phyloP scores from a whole-genome alignment of 208 protist species.

The Trypanosoma congolense region DNA sequence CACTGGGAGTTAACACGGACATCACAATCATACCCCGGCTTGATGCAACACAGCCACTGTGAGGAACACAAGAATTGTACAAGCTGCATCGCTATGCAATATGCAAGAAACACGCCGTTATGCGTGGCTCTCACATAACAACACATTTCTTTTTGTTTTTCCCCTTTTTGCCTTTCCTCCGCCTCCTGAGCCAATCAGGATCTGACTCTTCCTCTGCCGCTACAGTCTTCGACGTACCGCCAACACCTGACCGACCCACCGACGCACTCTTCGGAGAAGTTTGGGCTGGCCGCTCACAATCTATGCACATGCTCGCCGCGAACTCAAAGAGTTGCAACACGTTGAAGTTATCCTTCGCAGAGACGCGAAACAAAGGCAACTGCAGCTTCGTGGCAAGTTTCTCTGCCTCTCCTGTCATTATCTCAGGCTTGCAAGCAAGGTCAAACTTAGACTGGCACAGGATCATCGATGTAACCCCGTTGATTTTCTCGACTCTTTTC shows the following conservation, averaged over 20 bases:
- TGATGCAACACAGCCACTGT: too few relatives aligned
- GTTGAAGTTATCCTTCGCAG: conserved; percentile 92
- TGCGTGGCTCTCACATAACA: conserved; percentile 11
- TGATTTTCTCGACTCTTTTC: conserved; percentile 77
- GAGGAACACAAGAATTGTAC: too few relatives aligned
- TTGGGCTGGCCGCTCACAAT: conserved; percentile 3
- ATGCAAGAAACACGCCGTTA: too few relatives aligned
- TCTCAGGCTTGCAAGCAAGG: conserved; percentile 73
- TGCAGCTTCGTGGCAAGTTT: conserved; percentile 68
- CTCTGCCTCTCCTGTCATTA: conserved; percentile 86
- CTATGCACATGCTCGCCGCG: conserved; percentile 59
- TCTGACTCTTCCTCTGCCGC: neutral
- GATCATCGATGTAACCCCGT: conserved; percentile 82
- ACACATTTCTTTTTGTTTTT: conserved; percentile 34
- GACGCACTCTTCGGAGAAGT: neutral
- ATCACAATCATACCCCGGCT: too few relatives aligned
- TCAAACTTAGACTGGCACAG: conserved; percentile 94
- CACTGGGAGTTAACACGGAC: too few relatives aligned
- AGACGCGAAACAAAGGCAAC: conserved; percentile 88
- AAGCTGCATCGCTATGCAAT: too few relatives aligned
- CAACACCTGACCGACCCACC: neutral
- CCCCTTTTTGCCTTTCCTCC: conserved; percentile 21
- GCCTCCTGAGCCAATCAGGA: conserved; percentile 17
- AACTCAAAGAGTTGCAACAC: conserved; percentile 88
- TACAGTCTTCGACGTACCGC: neutral